A percentile compares a stretch with the other conserved stretches of the same genome.
Evolutionary conservation across 768 basidiomycete genomes (phyloP).

Genomic region (Galerina marginata): DNA sequence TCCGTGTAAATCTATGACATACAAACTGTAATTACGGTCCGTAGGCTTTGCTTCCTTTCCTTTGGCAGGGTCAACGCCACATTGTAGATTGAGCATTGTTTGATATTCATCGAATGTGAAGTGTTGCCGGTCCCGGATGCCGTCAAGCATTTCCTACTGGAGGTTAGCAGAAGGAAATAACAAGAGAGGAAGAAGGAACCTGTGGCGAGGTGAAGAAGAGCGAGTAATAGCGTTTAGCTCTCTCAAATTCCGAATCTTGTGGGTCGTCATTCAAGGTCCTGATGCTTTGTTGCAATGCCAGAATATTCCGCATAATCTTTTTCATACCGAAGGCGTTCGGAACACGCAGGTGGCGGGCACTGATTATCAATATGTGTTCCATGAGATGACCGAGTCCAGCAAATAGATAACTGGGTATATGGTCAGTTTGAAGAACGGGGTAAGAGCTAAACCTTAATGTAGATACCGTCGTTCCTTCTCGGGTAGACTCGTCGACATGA

Average conservation of each 20-base stretch:
- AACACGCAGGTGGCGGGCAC: constrained; percentile 70
- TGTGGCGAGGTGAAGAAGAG: constrained; percentile 77
- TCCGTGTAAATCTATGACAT: constrained; percentile 89
- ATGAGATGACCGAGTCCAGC: constrained; percentile 84
- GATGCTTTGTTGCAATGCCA: constrained; percentile 90
- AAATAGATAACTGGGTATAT: constrained; percentile 74
- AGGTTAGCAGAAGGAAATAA: not conserved
- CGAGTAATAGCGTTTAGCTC: constrained; percentile 80
- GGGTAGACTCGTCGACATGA: constrained; percentile 64
- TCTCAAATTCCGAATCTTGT: constrained; percentile 71
- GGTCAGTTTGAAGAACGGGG: constrained; percentile 9
- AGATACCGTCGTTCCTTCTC: constrained; percentile 71
- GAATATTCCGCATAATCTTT: constrained; percentile 88
- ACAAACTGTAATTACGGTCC: constrained; percentile 83
- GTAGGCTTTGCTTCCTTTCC: constrained; percentile 53
- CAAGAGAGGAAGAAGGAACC: constrained; percentile 46
- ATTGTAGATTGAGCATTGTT: constrained; percentile 87
- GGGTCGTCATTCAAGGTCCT: constrained; percentile 72
- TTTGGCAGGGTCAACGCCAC: constrained; percentile 75
- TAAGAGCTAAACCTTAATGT: not conserved
- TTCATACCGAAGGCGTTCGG: constrained; percentile 80
- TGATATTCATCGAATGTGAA: constrained; percentile 95
- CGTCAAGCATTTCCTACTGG: constrained; percentile 75
- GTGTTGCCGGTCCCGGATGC: constrained; percentile 60
- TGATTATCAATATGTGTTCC: constrained; percentile 80